A percentile compares a stretch with the other conserved stretches of the same genome.
Conservation (phyloP, 1,284 basidiomycete species). For the Rhizoctonia solani region DNA sequence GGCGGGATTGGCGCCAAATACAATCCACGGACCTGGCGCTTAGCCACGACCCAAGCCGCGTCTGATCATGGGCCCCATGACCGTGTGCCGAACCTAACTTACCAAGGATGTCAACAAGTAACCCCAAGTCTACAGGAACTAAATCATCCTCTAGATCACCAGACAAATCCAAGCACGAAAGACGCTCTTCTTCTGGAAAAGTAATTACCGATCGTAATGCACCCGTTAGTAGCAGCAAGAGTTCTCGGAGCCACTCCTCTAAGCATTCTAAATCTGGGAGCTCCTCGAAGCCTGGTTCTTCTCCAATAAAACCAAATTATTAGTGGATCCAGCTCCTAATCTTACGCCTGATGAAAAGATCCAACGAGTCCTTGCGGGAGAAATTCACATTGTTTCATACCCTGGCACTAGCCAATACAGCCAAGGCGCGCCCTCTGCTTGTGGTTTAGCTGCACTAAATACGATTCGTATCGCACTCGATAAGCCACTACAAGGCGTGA, state of each 20-base stretch:
- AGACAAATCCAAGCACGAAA: neutral
- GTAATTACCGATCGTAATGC: neutral
- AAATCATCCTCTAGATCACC: neutral
- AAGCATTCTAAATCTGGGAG: neutral
- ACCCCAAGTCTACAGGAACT: neutral
- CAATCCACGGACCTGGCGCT: neutral
- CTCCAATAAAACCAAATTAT: neutral
- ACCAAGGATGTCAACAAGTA: neutral
- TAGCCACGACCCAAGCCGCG: neutral
- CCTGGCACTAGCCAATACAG: constrained; percentile 56
- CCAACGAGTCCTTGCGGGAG: constrained; percentile 1
- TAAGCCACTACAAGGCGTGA: constrained; percentile 45
- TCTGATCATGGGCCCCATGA: neutral
- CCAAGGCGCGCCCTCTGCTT: constrained; percentile 53
- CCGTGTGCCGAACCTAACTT: neutral
- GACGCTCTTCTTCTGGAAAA: neutral
- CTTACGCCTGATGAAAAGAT: constrained; percentile 13
- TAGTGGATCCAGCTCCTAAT: neutral
- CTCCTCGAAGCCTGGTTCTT: neutral
- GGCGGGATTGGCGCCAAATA: neutral
- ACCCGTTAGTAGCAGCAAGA: neutral
- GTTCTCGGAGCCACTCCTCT: too few relatives aligned
- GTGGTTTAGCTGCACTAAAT: constrained; percentile 66
- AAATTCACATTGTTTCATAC: constrained; percentile 44
- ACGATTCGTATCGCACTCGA: constrained; percentile 56